phyloP scores from a whole-genome alignment of 2,329 filamentous ascomycete species.

The Nigrospora sphaerica region DNA sequence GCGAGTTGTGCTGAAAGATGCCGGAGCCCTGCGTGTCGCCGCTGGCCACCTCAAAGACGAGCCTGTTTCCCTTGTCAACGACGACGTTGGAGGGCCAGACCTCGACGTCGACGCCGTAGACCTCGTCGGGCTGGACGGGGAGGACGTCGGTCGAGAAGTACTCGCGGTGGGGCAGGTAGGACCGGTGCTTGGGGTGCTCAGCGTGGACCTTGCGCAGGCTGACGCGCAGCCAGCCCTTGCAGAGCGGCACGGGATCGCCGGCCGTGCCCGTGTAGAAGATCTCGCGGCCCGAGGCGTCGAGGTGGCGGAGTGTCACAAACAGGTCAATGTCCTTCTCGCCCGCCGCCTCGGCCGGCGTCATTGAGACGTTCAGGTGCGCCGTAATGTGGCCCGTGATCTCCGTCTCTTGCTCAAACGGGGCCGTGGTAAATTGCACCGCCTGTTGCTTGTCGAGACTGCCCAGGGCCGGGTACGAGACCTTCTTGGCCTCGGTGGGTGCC shows the following conservation, averaged over 20 bases:
- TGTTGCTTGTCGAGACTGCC: conserved; percentile 48
- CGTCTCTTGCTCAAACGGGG: conserved; percentile 52
- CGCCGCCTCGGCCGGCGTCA: conserved; percentile 43
- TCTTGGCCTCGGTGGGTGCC: conserved; percentile 17
- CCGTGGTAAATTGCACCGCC: conserved; percentile 48
- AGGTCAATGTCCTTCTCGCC: conserved; percentile 50
- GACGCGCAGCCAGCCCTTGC: conserved; percentile 58
- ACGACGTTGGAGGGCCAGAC: conserved; percentile 60
- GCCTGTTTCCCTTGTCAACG: conserved; percentile 35
- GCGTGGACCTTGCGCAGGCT: conserved; percentile 47
- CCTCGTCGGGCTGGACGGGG: conserved; percentile 44
- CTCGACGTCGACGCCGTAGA: conserved; percentile 56
- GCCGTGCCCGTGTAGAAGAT: conserved; percentile 60
- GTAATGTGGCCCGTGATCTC: conserved; percentile 65
- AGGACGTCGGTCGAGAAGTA: conserved; percentile 50
- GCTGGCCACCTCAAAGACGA: conserved; percentile 38
- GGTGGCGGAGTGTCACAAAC: conserved; percentile 56
- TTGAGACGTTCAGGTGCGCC: conserved; percentile 57
- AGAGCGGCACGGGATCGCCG: conserved; percentile 54
- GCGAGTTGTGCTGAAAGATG: conserved; percentile 37
- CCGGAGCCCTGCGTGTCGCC: conserved; percentile 45
- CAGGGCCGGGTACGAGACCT: conserved; percentile 52
- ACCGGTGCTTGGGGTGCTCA: conserved; percentile 40
- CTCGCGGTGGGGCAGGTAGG: conserved; percentile 50
- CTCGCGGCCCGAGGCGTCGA: conserved; percentile 45